These are phyloP conservation scores for Pelargonium australe DNA, from an alignment of 441 rosid genomes.

Conservation along the genomic window DNA sequence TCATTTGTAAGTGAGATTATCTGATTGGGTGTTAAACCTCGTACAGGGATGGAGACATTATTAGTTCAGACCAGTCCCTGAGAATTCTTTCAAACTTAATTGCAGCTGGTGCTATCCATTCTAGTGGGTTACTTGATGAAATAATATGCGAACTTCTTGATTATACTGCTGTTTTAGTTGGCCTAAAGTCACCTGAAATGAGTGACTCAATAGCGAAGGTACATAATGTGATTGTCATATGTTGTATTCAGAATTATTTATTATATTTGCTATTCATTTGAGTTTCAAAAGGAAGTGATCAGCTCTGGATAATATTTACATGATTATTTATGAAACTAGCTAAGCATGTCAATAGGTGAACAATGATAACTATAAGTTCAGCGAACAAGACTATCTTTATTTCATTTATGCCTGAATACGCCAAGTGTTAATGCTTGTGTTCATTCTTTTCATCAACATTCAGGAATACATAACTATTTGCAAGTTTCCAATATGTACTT, in stretches of 20 bases:
- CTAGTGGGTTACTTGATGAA: conserved; percentile 55
- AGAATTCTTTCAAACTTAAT: conserved; percentile 77
- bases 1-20: background rate
- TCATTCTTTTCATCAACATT: background rate
- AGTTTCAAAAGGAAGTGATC: background rate
- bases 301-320: background rate
- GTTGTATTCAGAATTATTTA: background rate
- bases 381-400: background rate
- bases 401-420: background rate
- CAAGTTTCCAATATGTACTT: background rate
- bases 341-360: conserved; percentile 3
- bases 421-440: background rate
- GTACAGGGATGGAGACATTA: conserved; percentile 69
- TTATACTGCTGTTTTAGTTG: conserved; percentile 44
- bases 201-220: conserved; percentile 77
- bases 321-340: background rate
- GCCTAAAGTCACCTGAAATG: conserved; percentile 55
- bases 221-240: background rate
- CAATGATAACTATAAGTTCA: background rate
- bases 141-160: conserved; percentile 61
- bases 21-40: conserved; percentile 20
- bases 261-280: background rate
- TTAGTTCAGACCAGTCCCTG: conserved; percentile 64
- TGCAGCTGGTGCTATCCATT: conserved; percentile 61
- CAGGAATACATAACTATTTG: background rate